phyloP scores from a whole-genome alignment of 371 early-diverging fungal species.

The Apophysomyces variabilis region DNA sequence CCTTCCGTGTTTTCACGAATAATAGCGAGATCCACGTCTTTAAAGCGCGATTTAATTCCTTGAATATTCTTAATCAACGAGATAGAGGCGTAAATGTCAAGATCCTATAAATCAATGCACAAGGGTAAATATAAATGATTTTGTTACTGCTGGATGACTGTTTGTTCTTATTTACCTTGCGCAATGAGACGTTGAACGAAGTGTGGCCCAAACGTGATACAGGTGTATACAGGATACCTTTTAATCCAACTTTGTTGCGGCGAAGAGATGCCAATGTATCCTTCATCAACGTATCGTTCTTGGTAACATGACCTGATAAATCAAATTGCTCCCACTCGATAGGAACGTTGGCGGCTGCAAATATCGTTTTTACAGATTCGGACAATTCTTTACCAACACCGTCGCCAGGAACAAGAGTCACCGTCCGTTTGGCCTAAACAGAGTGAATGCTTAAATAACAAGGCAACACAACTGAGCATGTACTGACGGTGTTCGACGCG shows the following conservation, averaged over 20 bases:
- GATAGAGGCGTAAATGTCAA: constrained; percentile 95
- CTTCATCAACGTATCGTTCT: constrained; percentile 74
- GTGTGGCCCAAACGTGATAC: constrained; percentile 80
- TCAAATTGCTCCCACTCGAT: constrained; percentile 96
- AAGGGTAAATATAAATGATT: background rate
- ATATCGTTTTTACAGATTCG: constrained; percentile 89
- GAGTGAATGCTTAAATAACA: background rate
- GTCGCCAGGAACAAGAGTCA: constrained; percentile 97
- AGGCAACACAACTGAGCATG: background rate
- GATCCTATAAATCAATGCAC: constrained; percentile 45
- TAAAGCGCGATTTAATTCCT: constrained; percentile 82
- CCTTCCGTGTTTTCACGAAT: constrained; percentile 99
- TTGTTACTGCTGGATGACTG: background rate
- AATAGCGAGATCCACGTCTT: constrained; percentile 93
- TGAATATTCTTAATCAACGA: constrained; percentile 86
- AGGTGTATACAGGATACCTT: constrained; percentile 96
- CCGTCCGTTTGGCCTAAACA: constrained; percentile 66
- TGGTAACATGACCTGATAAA: constrained; percentile 85
- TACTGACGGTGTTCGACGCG: constrained; percentile 9
- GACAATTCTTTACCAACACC: constrained; percentile 96
- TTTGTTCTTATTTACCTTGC: constrained; percentile 59
- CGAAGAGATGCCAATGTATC: constrained; percentile 89
- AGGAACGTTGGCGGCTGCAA: constrained; percentile 90
- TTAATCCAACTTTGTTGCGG: constrained; percentile 95
- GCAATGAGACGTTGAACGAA: constrained; percentile 93